Percentiles rank a stretch among this genome's conserved stretches.
phyloP scores from a whole-genome alignment of 108 stramenopile species.

The Skeletonema costatum region DNA sequence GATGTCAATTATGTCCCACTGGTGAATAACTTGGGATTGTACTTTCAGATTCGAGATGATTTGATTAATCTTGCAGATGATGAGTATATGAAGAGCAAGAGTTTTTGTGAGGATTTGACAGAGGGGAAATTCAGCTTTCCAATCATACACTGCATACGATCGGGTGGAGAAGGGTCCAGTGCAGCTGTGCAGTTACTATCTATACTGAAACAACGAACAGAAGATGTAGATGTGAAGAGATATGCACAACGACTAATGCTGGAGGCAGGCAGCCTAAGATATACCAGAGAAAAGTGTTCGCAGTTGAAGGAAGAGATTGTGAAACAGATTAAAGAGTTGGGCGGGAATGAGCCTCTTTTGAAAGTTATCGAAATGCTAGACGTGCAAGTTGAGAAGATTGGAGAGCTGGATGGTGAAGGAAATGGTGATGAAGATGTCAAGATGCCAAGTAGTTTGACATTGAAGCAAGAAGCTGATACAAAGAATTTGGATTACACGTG shows the following conservation, averaged over 20 bases:
- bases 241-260: constrained; percentile 81
- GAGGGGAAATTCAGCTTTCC: constrained; percentile 97
- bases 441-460: neutral
- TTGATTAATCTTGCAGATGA: constrained; percentile 92
- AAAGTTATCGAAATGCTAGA: constrained; percentile 71
- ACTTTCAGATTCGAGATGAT: constrained; percentile 97
- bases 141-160: constrained; percentile 79
- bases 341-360: constrained; percentile 75
- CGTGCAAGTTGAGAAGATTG: constrained; percentile 69
- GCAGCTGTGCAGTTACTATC: constrained; percentile 70
- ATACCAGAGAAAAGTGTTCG: constrained; percentile 73
- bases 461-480: neutral
- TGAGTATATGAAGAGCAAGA: constrained; percentile 93
- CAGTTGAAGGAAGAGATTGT: constrained; percentile 60
- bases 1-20: constrained; percentile 69
- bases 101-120: constrained; percentile 96
- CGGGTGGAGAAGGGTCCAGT: constrained; percentile 4
- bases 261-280: constrained; percentile 74
- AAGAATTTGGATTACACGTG: constrained; percentile 36
- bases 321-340: constrained; percentile 63
- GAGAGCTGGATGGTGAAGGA: constrained; percentile 18
- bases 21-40: constrained; percentile 91
- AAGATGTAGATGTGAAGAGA: constrained; percentile 89
- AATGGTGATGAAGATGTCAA: neutral
- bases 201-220: constrained; percentile 93